phyloP scores from a whole-genome alignment of 768 basidiomycete species.

The Myochromella boudieri region DNA sequence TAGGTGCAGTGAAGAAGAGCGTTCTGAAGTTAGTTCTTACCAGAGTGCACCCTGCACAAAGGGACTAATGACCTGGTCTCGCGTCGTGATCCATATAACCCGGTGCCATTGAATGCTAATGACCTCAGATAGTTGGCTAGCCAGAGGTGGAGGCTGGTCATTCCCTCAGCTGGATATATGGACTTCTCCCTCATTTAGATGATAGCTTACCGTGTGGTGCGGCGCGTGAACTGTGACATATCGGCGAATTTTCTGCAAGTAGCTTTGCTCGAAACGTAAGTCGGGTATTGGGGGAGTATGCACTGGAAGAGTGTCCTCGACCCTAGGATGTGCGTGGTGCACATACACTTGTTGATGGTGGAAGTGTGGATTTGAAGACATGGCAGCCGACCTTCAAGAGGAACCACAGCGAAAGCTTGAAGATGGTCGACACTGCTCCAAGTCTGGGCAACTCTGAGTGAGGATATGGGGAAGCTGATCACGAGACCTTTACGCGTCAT shows the following conservation, averaged over 20 bases:
- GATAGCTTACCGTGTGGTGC: slow-evolving; percentile 21
- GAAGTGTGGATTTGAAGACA: slow-evolving; percentile 3
- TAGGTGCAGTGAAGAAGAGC: not conserved
- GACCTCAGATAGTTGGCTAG: slow-evolving; percentile 27
- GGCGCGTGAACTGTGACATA: slow-evolving; percentile 42
- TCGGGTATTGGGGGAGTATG: slow-evolving; percentile 66
- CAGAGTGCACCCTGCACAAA: slow-evolving; percentile 66
- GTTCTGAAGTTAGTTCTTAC: slow-evolving; percentile 35
- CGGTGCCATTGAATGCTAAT: slow-evolving; percentile 54
- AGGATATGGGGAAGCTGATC: too few species aligned
- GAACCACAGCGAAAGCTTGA: too few species aligned
- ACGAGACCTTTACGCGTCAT: too few species aligned
- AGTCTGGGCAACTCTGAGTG: too few species aligned
- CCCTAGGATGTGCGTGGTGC: slow-evolving; percentile 15
- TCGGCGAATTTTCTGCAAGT: slow-evolving; percentile 57
- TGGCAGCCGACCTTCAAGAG: not conserved
- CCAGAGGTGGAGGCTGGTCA: not conserved
- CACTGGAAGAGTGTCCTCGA: too few species aligned
- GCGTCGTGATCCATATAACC: slow-evolving; percentile 60
- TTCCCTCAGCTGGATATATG: too few species aligned
- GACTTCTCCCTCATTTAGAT: slow-evolving; percentile 26
- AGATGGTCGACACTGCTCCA: too few species aligned
- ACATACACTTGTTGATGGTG: slow-evolving; percentile 15
- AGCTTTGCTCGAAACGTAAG: slow-evolving; percentile 74
- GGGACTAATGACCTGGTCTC: slow-evolving; percentile 70